A percentile compares a stretch with the other conserved stretches of the same genome.
phyloP scores from a whole-genome alignment of 2,329 filamentous ascomycete species.

The Parastagonospora nodorum region DNA sequence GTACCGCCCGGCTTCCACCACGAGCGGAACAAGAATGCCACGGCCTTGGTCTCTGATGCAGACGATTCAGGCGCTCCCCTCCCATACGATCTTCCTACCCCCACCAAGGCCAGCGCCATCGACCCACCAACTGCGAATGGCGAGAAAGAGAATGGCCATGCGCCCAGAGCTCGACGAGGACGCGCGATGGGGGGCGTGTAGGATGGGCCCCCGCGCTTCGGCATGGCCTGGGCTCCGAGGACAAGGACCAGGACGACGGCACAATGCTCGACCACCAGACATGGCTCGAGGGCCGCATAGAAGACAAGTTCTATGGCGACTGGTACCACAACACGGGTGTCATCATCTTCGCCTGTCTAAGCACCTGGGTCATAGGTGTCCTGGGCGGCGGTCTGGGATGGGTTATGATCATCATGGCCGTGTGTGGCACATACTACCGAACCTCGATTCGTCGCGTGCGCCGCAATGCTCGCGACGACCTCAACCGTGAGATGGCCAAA shows the following conservation, averaged over 20 bases:
- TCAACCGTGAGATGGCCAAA: conserved; percentile 86
- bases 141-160: conserved; percentile 55
- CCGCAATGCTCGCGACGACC: conserved; percentile 93
- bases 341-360: conserved; percentile 88
- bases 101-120: conserved; percentile 72
- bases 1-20: conserved; percentile 69
- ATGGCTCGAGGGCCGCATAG: conserved; percentile 79
- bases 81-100: conserved; percentile 76
- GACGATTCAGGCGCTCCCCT: conserved; percentile 47
- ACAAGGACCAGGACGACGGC: conserved; percentile 60
- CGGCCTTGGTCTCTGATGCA: conserved; percentile 78
- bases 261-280: conserved; percentile 87
- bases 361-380: conserved; percentile 87
- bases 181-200: conserved; percentile 60
- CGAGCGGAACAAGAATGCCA: conserved; percentile 64
- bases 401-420: conserved; percentile 91
- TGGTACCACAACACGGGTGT: conserved; percentile 99
- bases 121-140: conserved; percentile 57
- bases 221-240: conserved; percentile 57
- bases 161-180: conserved; percentile 60
- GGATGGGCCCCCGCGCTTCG: conserved; percentile 89
- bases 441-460: conserved; percentile 92
- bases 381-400: conserved; percentile 90
- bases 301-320: conserved; percentile 91
- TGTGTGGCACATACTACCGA: conserved; percentile 93